phyloP scores from a whole-genome alignment of 2,329 filamentous ascomycete species.

The Cladophialophora chaetospira region DNA sequence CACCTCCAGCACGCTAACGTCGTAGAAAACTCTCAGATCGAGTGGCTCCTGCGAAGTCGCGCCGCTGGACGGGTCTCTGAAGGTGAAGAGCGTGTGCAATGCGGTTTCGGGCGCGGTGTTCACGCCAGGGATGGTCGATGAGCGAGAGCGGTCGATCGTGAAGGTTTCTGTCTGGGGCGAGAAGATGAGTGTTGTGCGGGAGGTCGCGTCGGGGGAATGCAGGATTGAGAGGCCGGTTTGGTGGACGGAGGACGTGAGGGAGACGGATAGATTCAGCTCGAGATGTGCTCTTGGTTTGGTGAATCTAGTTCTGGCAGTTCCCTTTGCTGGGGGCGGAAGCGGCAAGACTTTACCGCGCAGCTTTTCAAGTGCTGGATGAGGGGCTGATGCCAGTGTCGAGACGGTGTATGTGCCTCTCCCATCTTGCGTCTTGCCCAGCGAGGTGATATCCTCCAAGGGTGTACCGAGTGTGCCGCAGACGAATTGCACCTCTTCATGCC shows the following conservation, averaged over 20 bases:
- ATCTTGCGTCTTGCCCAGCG: conserved; percentile 38
- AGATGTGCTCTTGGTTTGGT: background rate
- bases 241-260: background rate
- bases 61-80: conserved; percentile 9
- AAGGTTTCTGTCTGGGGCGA: conserved; percentile 43
- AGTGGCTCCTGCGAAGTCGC: conserved; percentile 40
- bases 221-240: conserved; percentile 31
- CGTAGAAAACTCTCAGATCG: conserved; percentile 44
- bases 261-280: background rate
- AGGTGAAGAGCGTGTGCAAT: conserved; percentile 50
- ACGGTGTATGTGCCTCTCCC: conserved; percentile 41
- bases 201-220: conserved; percentile 36
- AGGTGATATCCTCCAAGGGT: conserved; percentile 44
- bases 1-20: conserved; percentile 48
- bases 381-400: conserved; percentile 40
- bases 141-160: conserved; percentile 42
- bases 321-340: background rate
- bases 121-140: conserved; percentile 35
- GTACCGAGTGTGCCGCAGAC: conserved; percentile 43
- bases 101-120: conserved; percentile 42
- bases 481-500: conserved; percentile 40
- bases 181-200: conserved; percentile 46
- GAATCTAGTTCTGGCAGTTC: background rate
- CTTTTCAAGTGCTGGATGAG: background rate
- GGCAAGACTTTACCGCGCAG: background rate